Evolutionary conservation across 139 green algal species (phyloP).

Genomic region (Volvox africanus): DNA sequence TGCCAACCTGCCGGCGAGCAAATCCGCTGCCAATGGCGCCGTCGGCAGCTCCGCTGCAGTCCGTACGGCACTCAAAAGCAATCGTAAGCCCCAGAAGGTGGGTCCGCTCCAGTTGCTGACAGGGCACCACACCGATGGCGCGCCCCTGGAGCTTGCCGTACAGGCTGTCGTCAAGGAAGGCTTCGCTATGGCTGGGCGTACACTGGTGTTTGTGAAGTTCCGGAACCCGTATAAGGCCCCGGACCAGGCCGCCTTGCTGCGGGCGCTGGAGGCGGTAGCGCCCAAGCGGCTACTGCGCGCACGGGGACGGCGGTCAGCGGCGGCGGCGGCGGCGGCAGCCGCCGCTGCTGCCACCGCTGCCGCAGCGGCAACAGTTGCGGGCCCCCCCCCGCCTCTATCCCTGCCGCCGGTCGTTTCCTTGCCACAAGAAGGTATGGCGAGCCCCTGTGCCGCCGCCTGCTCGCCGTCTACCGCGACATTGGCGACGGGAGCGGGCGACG

Average conservation of each 20-base stretch:
- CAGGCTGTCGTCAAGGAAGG: constrained; percentile 42
- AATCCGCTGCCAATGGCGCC: not conserved
- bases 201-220: constrained; percentile 10
- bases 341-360: not conserved
- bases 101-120: constrained; percentile 1
- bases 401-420: too few relatives aligned
- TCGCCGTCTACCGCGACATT: not conserved
- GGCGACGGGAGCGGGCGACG: not conserved
- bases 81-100: not conserved
- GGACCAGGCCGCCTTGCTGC: constrained; percentile 14
- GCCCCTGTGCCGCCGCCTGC: not conserved
- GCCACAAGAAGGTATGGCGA: not conserved
- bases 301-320: not conserved
- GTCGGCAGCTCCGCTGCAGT: not conserved
- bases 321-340: not conserved
- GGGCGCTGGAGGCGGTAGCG: constrained; percentile 6
- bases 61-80: constrained; percentile 8
- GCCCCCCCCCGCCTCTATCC: too few relatives aligned
- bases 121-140: not conserved
- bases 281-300: constrained; percentile 12
- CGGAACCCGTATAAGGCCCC: not conserved
- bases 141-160: constrained; percentile 1
- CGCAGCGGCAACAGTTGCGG: not conserved
- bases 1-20: not conserved
- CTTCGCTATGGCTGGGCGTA: not conserved